phyloP scores from a whole-genome alignment of 768 basidiomycete species.

The Boletus rufocinnamomeus region DNA sequence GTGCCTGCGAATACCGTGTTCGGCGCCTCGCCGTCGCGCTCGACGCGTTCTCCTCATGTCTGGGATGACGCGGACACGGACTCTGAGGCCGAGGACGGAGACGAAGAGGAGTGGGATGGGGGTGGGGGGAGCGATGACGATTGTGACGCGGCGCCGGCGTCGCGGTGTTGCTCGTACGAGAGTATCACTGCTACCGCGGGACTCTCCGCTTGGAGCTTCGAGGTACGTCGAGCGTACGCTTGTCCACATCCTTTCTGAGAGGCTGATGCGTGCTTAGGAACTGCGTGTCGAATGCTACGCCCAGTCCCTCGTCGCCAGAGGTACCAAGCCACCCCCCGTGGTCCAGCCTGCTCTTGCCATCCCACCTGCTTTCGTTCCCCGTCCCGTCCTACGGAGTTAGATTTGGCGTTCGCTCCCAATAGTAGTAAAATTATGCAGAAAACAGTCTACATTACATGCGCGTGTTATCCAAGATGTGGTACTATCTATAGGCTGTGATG shows the following conservation, averaged over 20 bases:
- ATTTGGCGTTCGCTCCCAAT: neutral
- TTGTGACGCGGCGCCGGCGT: neutral
- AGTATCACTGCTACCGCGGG: slow-evolving; percentile 32
- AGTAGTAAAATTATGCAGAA: neutral
- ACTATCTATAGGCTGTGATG: slow-evolving; percentile 13
- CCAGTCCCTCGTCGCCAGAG: slow-evolving; percentile 30
- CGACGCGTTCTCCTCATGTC: neutral
- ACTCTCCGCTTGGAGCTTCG: slow-evolving; percentile 31
- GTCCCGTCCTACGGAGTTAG: slow-evolving; percentile 6
- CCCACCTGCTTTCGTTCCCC: slow-evolving; percentile 32
- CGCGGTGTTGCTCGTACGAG: slow-evolving; percentile 22
- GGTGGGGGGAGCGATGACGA: neutral
- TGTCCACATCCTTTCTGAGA: neutral
- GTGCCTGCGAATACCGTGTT: neutral
- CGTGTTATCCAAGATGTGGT: slow-evolving; percentile 6
- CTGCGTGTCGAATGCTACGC: slow-evolving; percentile 35
- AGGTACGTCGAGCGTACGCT: slow-evolving; percentile 13
- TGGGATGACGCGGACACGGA: neutral
- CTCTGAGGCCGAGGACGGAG: neutral
- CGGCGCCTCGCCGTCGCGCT: neutral
- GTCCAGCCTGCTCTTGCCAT: slow-evolving; percentile 25
- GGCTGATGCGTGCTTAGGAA: slow-evolving; percentile 18
- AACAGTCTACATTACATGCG: slow-evolving; percentile 2
- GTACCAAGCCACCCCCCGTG: slow-evolving; percentile 21
- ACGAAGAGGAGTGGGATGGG: neutral